Base-by-base conservation (phyloP, 2,329 filamentous ascomycete genomes). In the Fusarium sp. region DNA sequence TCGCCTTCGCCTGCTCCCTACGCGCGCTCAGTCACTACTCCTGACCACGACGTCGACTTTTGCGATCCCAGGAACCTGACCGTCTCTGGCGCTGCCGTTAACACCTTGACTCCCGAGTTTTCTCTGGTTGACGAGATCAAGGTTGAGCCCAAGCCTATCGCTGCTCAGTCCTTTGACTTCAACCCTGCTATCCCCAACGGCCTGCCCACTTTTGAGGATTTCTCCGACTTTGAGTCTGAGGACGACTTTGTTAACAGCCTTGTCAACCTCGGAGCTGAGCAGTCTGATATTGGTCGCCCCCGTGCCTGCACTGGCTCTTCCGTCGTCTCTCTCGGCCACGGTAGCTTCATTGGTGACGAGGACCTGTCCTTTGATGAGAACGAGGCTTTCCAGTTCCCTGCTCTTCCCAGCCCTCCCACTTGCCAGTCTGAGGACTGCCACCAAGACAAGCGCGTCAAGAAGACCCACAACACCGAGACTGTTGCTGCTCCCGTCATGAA, bases 31-130 rank as follows among this genome's bases (percentile, higher is more conserved):
- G 86, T 92, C 81, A 86, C 89, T 54, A 91, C 91, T 8, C 77
- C 74, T 2, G 93, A 95, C 80, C 87, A 89, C 76, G 92, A 95
- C 82, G 89, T 95, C 76, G 92, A 95, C 84, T 97, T 97, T 83
- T 98, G 96, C 84, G 95, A 98, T 81, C 95, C 96, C 37, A 92
- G 95, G 80, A 94, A 97, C 81, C 86, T 98, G 74, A 97, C 94
- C 23, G 94, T 98, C 32, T 88, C 86, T 64, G 83, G 83, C 81
- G 61, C 82, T 79, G 83, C 87, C 64, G 83, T 86, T 71, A 88
- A 86, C 77, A 82, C 87, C 43, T 80, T 88, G 60, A 84, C 87
- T 9, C 84, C 88, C 54, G 92, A 95, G 76, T 92, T 94, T 76
- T 88, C 92, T 70, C 87, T 94, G n/a, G n/a, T 32, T 78, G 89